Base-by-base conservation (phyloP, 2,329 filamentous ascomycete genomes). In the Rhinocladiella similis region DNA sequence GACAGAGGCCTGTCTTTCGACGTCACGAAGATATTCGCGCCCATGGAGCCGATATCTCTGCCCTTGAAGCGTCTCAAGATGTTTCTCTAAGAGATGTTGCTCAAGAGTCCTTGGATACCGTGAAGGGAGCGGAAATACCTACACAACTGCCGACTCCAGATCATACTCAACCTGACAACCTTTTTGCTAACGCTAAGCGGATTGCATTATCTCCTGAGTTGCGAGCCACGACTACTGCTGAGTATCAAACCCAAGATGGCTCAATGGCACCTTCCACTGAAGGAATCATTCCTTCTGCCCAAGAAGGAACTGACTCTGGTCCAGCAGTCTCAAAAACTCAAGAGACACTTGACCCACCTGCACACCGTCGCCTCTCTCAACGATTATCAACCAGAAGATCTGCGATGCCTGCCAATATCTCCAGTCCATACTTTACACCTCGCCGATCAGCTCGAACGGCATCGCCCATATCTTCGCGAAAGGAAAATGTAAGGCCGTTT, bases 351-450 rank as follows among this genome's bases (percentile, higher is more conserved):
- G 56, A 54, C 19, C n/a, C 49, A 16, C 33, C 39, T 38, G 19
- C 49, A 20, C 25, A 36, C 18, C 61, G 51, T 48, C 57, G 60
- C 43, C 51, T 36, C 16, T 63, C 60, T n/a, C 53, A 56, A 50
- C 54, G 60, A 41, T 41, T 64, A 7, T 58, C 53, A 3, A 49
- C 45, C 20, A 54, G 38, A 38, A 61, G 59, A 20, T 49, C 60
- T 22, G 41, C n/a, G 18, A 53, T 60, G 48, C 22, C 60, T n/a
- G 47, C 39, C 19, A 53, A 54, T 36, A 43, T 64, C 12, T 61
- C 55, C n/a, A 65, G 62, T 39, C 62, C 59, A 14, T 64, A 61
- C 45, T 64, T 65, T 38, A 63, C 47, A 1, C 52, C 60, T 46
- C 47, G 54, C 33, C 63, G 57, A 16, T 27, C 50, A 19, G 33